Conservation (phyloP, 2,329 filamentous ascomycete genomes). For the Blastomyces emzantsi region DNA sequence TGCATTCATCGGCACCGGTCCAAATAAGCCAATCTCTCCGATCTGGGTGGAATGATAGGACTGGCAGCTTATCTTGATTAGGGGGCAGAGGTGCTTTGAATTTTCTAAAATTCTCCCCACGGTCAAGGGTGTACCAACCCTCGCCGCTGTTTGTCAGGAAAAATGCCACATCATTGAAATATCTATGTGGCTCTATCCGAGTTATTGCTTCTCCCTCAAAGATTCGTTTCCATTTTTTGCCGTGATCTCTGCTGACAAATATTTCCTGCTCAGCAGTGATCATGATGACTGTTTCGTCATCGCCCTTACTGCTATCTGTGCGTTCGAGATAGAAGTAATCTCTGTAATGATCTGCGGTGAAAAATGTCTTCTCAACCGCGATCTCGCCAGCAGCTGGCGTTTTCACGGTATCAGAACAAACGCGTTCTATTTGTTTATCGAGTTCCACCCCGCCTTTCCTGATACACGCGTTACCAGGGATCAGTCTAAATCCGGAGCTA, state of each 20-base stretch:
- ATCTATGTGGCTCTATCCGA: constrained; percentile 65
- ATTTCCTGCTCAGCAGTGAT: constrained; percentile 52
- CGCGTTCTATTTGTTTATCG: constrained; percentile 62
- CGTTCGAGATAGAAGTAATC: constrained; percentile 72
- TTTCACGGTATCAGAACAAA: constrained; percentile 57
- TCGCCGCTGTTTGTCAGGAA: constrained; percentile 63
- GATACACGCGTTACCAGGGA: constrained; percentile 71
- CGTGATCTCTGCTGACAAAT: constrained; percentile 73
- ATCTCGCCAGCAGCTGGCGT: constrained; percentile 58
- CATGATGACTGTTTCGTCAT: constrained; percentile 66
- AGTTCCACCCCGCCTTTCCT: constrained; percentile 53
- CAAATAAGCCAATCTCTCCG: constrained; percentile 87
- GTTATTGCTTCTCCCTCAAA: constrained; percentile 61
- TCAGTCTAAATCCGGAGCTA: constrained; percentile 82
- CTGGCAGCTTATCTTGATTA: constrained; percentile 37
- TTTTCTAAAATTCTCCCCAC: constrained; percentile 61
- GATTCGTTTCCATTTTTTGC: constrained; percentile 70
- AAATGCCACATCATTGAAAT: constrained; percentile 77
- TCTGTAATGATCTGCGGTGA: constrained; percentile 50
- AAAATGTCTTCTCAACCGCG: constrained; percentile 49
- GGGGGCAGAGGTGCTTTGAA: constrained; percentile 62
- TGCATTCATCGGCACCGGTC: constrained; percentile 64
- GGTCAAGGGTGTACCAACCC: constrained; percentile 73
- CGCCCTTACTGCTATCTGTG: constrained; percentile 51
- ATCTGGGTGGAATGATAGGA: constrained; percentile 73